Conservation (phyloP, 495 filamentous ascomycete species). For the Daldinia vernicosa region DNA sequence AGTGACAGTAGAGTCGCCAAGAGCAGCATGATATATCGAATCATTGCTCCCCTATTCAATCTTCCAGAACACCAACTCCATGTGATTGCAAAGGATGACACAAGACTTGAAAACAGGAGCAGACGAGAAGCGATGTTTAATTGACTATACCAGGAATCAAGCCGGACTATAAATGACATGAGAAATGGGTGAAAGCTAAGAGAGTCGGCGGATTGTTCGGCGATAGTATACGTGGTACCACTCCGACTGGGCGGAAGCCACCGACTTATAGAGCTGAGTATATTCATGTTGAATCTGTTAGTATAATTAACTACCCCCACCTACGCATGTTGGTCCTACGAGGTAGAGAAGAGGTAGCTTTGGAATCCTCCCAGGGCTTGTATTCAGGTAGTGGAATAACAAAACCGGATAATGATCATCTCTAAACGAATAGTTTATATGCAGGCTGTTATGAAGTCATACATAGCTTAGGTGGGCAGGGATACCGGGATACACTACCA, state of each 20-base stretch:
- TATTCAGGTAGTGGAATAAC: neutral
- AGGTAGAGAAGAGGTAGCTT: neutral
- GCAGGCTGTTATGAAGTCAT: neutral
- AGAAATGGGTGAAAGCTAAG: conserved; percentile 13
- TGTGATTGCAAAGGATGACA: conserved; percentile 15
- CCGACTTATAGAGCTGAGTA: conserved; percentile 18
- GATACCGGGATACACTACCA: too few species aligned
- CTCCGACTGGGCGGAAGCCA: conserved; percentile 10
- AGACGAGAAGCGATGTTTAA: conserved; percentile 26
- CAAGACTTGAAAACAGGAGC: conserved; percentile 26
- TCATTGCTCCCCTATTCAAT: conserved; percentile 24
- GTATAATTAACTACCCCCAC: neutral
- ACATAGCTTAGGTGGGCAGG: neutral
- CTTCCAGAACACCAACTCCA: conserved; percentile 13
- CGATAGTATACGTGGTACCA: conserved; percentile 1
- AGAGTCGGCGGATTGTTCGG: conserved; percentile 13
- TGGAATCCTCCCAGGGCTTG: neutral
- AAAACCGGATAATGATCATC: neutral
- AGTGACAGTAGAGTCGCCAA: conserved; percentile 4
- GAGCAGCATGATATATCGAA: conserved; percentile 22
- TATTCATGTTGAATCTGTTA: conserved; percentile 6
- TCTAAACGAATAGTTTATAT: neutral
- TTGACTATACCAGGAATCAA: conserved; percentile 26
- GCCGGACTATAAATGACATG: conserved; percentile 5
- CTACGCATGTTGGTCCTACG: conserved; percentile 1